Conservation (phyloP, 768 basidiomycete species). For the Pisolithus microcarpus region DNA sequence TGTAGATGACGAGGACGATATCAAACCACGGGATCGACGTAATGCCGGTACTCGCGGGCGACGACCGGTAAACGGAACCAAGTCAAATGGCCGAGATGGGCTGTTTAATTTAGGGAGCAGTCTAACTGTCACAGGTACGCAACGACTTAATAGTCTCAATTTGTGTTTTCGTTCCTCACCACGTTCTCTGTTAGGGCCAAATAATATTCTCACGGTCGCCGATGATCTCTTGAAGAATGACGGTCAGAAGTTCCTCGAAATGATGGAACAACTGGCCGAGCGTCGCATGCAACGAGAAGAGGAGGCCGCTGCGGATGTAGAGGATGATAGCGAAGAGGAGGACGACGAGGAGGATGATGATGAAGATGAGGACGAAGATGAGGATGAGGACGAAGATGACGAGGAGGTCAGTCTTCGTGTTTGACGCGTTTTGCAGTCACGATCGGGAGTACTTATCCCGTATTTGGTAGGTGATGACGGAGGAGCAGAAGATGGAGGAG, state of each 20-base stretch:
- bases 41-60: slow-evolving; percentile 29
- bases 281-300: slow-evolving; percentile 90
- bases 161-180: slow-evolving; percentile 2
- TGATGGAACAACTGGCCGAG: slow-evolving; percentile 99
- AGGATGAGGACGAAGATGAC: slow-evolving; percentile 48
- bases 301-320: slow-evolving; percentile 52
- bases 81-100: slow-evolving; percentile 50
- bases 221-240: slow-evolving; percentile 99
- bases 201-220: slow-evolving; percentile 95
- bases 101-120: slow-evolving; percentile 75
- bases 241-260: slow-evolving; percentile 97
- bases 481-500: slow-evolving; percentile 98
- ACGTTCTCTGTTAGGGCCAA: slow-evolving; percentile 48
- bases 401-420: slow-evolving; percentile 32
- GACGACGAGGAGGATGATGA: slow-evolving; percentile 56
- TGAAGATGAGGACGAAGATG: slow-evolving; percentile 59
- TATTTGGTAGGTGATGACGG: slow-evolving; percentile 63
- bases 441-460: slow-evolving; percentile 6
- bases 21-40: slow-evolving; percentile 36
- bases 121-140: slow-evolving; percentile 75
- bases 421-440: neutral
- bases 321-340: slow-evolving; percentile 54
- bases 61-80: slow-evolving; percentile 38
- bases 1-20: slow-evolving; percentile 50
- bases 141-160: neutral